Conservation (phyloP, 2,329 filamentous ascomycete genomes). For the Aspergillus brunneoviolaceus region DNA sequence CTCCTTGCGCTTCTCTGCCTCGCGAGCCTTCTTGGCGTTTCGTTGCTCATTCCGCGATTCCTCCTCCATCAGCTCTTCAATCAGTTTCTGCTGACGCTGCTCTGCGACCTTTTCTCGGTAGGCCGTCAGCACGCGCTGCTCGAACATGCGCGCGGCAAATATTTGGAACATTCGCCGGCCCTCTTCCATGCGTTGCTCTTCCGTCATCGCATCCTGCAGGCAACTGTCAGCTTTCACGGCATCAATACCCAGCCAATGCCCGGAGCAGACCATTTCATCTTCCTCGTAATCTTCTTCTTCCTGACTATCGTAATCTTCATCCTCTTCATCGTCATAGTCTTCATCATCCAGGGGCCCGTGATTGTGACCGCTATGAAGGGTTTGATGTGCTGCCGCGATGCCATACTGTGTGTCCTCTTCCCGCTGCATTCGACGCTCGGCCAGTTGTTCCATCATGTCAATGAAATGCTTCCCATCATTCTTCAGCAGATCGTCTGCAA, state of each 20-base stretch:
- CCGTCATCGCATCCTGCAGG: constrained; percentile 85
- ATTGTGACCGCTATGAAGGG: constrained; percentile 68
- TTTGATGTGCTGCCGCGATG: constrained; percentile 58
- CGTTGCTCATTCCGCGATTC: constrained; percentile 71
- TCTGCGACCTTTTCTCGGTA: constrained; percentile 96
- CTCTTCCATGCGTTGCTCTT: constrained; percentile 98
- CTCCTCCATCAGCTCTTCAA: constrained; percentile 90
- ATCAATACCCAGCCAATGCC: constrained; percentile 10
- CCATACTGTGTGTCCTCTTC: constrained; percentile 83
- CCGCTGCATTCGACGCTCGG: constrained; percentile 93
- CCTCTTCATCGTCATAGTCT: constrained; percentile 72
- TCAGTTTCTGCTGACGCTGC: constrained; percentile 84
- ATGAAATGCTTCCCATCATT: constrained; percentile 99
- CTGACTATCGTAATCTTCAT: constrained; percentile 62
- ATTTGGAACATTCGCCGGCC: constrained; percentile 99
- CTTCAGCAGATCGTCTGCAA: constrained; percentile 96
- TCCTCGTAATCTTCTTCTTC: constrained; percentile 66
- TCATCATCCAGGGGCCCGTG: constrained; percentile 76
- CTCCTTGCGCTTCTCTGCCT: constrained; percentile 93
- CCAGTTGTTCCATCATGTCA: constrained; percentile 99
- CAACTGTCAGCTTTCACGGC: constrained; percentile 40
- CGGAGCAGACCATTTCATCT: constrained; percentile 58
- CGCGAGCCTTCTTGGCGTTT: constrained; percentile 89
- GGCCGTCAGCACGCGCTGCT: constrained; percentile 93
- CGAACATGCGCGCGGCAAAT: constrained; percentile 98